Percentiles rank a stretch among this genome's conserved stretches.
Evolutionary conservation across 2,329 filamentous ascomycete genomes (phyloP).

Genomic region (Hirsutella thompsonii): DNA sequence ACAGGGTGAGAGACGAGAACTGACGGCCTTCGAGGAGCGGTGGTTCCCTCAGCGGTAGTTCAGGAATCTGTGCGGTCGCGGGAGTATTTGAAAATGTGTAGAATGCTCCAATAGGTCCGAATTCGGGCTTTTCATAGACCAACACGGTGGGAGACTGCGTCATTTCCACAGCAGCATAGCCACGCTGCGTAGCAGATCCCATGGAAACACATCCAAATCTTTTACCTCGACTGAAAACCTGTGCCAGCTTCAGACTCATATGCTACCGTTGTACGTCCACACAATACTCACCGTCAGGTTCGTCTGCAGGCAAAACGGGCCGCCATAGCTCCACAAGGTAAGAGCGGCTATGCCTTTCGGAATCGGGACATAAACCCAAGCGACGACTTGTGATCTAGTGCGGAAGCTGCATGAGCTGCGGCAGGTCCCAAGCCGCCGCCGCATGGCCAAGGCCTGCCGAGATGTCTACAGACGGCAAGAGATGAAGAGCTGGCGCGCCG

Average conservation of each 20-base stretch:
- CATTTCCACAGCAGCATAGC: neutral
- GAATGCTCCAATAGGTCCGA: neutral
- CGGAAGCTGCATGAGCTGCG: neutral
- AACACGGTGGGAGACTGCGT: neutral
- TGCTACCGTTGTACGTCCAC: neutral
- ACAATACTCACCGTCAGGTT: neutral
- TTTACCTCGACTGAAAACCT: neutral
- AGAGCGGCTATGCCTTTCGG: neutral
- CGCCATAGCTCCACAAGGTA: neutral
- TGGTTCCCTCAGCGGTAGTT: neutral
- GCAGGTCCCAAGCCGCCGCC: neutral
- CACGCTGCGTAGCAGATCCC: neutral
- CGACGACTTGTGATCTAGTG: neutral
- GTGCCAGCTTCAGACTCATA: neutral
- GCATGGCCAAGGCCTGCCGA: neutral
- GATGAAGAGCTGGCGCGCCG: neutral
- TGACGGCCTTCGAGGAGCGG: neutral
- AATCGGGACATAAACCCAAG: neutral
- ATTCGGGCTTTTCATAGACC: neutral
- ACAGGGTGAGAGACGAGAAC: neutral
- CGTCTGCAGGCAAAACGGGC: neutral
- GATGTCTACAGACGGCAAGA: neutral
- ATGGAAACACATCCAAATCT: neutral
- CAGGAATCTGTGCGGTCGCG: neutral
- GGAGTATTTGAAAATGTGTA: neutral